These are phyloP conservation scores for Parastagonospora avenae DNA, from an alignment of 2,329 filamentous ascomycete species.

Conservation along the genomic window DNA sequence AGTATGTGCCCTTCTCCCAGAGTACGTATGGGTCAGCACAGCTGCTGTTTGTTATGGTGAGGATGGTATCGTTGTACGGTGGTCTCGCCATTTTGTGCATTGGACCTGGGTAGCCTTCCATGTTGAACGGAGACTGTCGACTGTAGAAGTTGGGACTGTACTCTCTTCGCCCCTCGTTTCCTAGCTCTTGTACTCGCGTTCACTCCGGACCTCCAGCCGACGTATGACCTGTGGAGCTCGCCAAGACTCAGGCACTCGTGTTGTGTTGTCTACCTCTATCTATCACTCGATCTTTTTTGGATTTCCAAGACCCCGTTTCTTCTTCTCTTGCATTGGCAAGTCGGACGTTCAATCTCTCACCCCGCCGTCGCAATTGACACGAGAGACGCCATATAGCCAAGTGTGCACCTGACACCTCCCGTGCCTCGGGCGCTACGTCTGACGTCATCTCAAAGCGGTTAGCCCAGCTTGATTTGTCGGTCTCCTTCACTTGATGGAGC, in stretches of 20 bases:
- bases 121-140: not conserved
- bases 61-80: conserved; percentile 47
- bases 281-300: not conserved
- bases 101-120: conserved; percentile 20
- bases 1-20: conserved; percentile 50
- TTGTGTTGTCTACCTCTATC: too few relatives aligned
- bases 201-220: too few relatives aligned
- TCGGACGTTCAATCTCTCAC: too few relatives aligned
- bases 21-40: conserved; percentile 55
- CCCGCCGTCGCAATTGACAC: too few relatives aligned
- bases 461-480: not conserved
- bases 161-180: too few relatives aligned
- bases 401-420: too few relatives aligned
- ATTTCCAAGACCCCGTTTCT: not conserved
- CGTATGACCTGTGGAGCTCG: too few relatives aligned
- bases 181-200: too few relatives aligned
- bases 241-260: too few relatives aligned
- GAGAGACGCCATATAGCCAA: too few relatives aligned
- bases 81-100: conserved; percentile 24
- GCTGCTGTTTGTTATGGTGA: conserved; percentile 48
- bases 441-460: conserved; percentile 17
- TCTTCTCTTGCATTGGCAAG: not conserved
- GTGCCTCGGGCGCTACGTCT: conserved; percentile 6
- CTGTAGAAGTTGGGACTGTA: too few relatives aligned
- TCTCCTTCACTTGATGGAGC: conserved; percentile 3